Conservation (phyloP, 1,284 basidiomycete genomes). For the Ceratobasidium sp. region DNA sequence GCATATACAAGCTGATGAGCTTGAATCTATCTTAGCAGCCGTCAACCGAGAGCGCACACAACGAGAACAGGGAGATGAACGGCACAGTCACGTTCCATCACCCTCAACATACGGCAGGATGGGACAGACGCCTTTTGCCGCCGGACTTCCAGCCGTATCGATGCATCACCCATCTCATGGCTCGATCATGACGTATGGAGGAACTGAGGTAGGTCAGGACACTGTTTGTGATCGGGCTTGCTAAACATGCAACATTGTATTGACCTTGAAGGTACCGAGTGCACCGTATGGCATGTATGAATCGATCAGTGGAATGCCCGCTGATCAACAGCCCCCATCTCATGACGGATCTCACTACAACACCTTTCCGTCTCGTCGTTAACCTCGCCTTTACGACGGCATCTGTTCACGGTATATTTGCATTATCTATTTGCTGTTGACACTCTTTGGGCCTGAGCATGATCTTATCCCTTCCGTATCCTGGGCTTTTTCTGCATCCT, state of each 20-base stretch:
- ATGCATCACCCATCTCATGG: conserved; percentile 34
- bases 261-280: conserved; percentile 12
- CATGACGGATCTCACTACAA: conserved; percentile 29
- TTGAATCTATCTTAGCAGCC: conserved; percentile 48
- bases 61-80: conserved; percentile 27
- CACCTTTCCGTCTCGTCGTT: conserved; percentile 17
- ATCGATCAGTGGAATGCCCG: conserved; percentile 8
- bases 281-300: conserved; percentile 35
- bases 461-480: not conserved
- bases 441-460: not conserved
- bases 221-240: not conserved
- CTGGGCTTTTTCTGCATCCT: not conserved
- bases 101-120: conserved; percentile 33
- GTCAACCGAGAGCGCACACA: conserved; percentile 38
- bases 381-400: not conserved
- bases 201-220: conserved; percentile 13
- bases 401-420: not conserved
- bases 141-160: conserved; percentile 28
- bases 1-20: conserved; percentile 75
- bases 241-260: not conserved
- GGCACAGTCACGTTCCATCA: conserved; percentile 7
- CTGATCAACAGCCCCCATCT: conserved; percentile 11
- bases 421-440: conserved; percentile 8
- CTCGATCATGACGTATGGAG: conserved; percentile 34
- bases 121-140: conserved; percentile 17